Evolutionary conservation across 352 stramenopile species (phyloP), one percentile per base, ranked within the genome.

Genomic region (Saprolegnia diclina): DNA sequence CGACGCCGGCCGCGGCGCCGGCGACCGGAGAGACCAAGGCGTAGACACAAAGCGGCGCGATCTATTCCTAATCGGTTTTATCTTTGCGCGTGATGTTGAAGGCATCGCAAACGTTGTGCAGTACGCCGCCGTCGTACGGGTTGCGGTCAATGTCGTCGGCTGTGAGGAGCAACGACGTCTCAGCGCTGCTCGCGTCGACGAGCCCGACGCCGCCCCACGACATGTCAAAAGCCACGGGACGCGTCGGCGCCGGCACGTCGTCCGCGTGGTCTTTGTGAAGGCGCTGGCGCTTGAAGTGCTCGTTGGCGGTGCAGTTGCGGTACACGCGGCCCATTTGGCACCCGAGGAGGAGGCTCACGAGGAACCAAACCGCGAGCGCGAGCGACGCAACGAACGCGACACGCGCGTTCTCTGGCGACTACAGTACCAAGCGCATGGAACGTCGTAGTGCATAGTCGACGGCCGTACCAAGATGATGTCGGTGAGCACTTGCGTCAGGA

Each of bases 251-350:
- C 5, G 66, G 35, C 22, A 44, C 45, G 37, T 62, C 48, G 26
- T 61, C 24, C 11, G 16, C 24, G 22, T 70, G n/a, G 5, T 73
- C 57, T 5, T 22, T 22, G 64, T 82, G 68, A n/a, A 92, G 71
- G 21, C 83, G 79, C 72, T 91, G 81, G 40, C 85, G 85, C 73
- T 94, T 94, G 57, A 94, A 94, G 13, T 83, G 81, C 70, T 94
- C 85, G 64, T 89, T 91, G 4, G 85, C 84, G 4, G 85, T 92
- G 56, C 79, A 78, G 40, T 94, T 94, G 61, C 79, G 78, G 10
- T 75, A 68, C 64, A 94, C 88, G 37, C 85, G 85, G 50, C 79
- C 78, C 1, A 94, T 71, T 48, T 94, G 85, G 66, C 90, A 86
- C 29, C 90, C 62, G 29, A 94, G 70, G 70, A 94, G 90, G 0